Base-by-base conservation (phyloP, 805 yeast species). In the Dipodascus geniculatus region DNA sequence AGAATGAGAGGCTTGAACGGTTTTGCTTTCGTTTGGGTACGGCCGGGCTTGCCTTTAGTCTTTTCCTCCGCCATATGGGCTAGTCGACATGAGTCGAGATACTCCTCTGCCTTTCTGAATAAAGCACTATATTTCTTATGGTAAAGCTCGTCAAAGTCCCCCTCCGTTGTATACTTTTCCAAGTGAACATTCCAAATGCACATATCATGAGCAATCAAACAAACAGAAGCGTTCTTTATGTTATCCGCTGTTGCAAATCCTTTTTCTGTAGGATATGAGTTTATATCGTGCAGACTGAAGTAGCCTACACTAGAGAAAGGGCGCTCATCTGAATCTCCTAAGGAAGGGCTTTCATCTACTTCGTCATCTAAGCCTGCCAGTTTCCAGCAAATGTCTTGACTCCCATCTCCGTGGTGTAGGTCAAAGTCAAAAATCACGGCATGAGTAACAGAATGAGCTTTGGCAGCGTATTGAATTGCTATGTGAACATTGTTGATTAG, bases 351-450 rank as follows among this genome's bases (percentile, higher is more conserved):
- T 35, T 8, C 35, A 48, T 19, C 51, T 16, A 11, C 2, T 8
- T 20, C n/a, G n/a, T n/a, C n/a, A n/a, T n/a, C 73, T 60, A 79
- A 76, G 0, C 87, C 87, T 0, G 85, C 85, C 57, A 86, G 73
- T 61, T 80, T 82, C 89, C 90, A 87, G 61, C 90, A 81, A 23
- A 87, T 83, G 65, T 87, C 95, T 61, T 87, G 95, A 3, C 87
- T 78, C 14, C 96, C 96, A 67, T 87, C 96, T 17, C 95, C 96
- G 63, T 87, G 96, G 63, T 87, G 96, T 47, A 87, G 72, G 65
- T 87, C 96, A 57, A 87, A 83, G 65, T 87, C 96, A 28, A 87
- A 68, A 19, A 87, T 83, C 0, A 84, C 89, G 17, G 88, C 88
- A 68, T 87, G 95, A 0, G 91, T 82, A 1, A 87, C 81, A 1